Percentiles rank a stretch among this genome's conserved stretches.
Conservation (phyloP, 2,329 filamentous ascomycete genomes). For the Penicillium sp. region DNA sequence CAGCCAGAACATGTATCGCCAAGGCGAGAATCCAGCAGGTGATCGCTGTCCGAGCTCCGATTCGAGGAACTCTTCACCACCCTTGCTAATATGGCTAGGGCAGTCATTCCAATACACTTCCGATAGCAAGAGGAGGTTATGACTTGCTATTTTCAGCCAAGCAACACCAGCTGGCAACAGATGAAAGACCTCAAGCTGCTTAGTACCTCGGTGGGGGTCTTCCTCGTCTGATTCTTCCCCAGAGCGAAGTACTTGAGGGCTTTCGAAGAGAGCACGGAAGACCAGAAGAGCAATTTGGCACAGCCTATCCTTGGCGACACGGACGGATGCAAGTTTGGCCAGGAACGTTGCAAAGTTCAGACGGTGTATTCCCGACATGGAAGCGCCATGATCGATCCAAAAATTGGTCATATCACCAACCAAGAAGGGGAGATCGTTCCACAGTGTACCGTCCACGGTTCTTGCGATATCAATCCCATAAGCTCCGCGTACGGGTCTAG, state of each 20-base stretch:
- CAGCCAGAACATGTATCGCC: conserved; percentile 35
- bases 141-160: conserved; percentile 22
- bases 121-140: conserved; percentile 27
- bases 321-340: conserved; percentile 31
- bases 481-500: conserved; percentile 14
- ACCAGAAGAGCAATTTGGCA: conserved; percentile 28
- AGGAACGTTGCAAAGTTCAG: conserved; percentile 29
- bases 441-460: conserved; percentile 29
- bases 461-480: conserved; percentile 30
- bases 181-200: conserved; percentile 19
- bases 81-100: conserved; percentile 20
- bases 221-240: conserved; percentile 23
- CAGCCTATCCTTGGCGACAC: conserved; percentile 25
- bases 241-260: conserved; percentile 17
- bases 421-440: conserved; percentile 33
- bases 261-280: conserved; percentile 22
- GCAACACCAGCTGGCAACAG: conserved; percentile 24
- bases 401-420: conserved; percentile 29
- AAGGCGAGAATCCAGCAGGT: conserved; percentile 29
- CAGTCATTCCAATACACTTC: conserved; percentile 29
- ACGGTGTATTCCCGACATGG: conserved; percentile 25
- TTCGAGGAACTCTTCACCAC: conserved; percentile 25
- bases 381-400: conserved; percentile 21
- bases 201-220: conserved; percentile 9
- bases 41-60: conserved; percentile 31